A percentile compares a stretch with the other conserved stretches of the same genome.
Evolutionary conservation across 257 asterid species (phyloP).

Genomic region (Solanum phureja): DNA sequence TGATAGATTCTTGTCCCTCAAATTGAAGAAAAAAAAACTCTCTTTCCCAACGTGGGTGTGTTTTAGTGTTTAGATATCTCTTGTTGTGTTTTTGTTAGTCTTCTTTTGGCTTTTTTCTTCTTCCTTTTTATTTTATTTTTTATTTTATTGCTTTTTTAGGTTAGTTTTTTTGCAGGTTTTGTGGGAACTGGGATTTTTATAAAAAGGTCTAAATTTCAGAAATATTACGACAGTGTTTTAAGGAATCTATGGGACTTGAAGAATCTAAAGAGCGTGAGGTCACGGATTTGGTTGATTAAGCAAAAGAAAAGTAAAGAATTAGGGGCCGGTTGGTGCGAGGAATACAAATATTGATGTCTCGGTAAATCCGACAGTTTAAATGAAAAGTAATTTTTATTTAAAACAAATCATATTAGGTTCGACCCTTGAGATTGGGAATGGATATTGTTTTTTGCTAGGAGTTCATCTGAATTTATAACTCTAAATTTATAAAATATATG

Average conservation of each 20-base stretch:
- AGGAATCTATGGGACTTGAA: background rate
- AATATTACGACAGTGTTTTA: background rate
- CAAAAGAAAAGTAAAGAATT: background rate
- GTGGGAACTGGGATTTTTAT: background rate
- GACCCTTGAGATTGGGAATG: background rate
- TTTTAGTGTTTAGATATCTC: background rate
- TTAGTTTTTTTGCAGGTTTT: background rate
- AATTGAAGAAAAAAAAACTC: background rate
- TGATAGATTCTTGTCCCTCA: background rate
- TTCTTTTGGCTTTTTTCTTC: background rate
- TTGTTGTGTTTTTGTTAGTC: background rate
- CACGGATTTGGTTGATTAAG: background rate
- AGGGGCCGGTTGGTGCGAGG: too few relatives aligned
- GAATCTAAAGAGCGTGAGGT: background rate
- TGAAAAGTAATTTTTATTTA: background rate
- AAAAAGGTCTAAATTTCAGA: background rate
- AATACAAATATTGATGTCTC: too few relatives aligned
- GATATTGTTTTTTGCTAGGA: too few relatives aligned
- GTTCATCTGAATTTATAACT: background rate
- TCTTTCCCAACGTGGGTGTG: background rate
- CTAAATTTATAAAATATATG: background rate
- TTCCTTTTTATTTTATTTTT: background rate
- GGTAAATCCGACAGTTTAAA: rapidly evolving
- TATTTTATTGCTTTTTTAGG: background rate
- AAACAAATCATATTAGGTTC: background rate